These are phyloP conservation scores for Coemansia sp. DNA, from an alignment of 192 early-diverging fungal genomes.

Conservation along the genomic window DNA sequence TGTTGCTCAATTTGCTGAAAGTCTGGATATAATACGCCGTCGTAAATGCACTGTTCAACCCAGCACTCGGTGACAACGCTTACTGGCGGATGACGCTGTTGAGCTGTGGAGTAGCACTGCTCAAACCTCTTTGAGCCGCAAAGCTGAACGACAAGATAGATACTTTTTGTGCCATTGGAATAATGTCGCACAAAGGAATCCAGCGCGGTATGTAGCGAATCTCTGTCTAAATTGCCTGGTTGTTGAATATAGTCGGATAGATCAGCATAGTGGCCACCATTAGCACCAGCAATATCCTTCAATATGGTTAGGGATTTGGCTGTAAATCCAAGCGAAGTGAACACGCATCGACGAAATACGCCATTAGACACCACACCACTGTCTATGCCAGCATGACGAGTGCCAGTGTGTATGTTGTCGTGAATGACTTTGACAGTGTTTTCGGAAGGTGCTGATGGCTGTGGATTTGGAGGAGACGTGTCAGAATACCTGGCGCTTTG, in stretches of 20 bases:
- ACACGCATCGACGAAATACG: constrained; percentile 32
- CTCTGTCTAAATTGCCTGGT: background rate
- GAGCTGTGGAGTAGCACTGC: constrained; percentile 14
- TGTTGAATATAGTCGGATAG: constrained; percentile 2
- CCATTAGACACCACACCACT: background rate
- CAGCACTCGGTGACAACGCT: constrained; percentile 62
- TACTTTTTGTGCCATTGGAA: background rate
- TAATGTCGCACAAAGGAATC: background rate
- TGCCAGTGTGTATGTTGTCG: too few species aligned
- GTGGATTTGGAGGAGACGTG: constrained; percentile 1
- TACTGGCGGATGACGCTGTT: background rate
- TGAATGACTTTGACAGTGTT: background rate
- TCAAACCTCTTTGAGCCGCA: constrained; percentile 13
- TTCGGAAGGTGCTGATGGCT: background rate
- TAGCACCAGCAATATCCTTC: constrained; percentile 16
- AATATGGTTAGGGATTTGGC: constrained; percentile 9
- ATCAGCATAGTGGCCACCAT: constrained; percentile 27
- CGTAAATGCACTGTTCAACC: constrained; percentile 60
- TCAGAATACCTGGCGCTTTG: background rate
- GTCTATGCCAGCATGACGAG: background rate
- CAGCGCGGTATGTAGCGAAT: constrained; percentile 6
- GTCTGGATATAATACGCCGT: constrained; percentile 34
- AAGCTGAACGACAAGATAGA: constrained; percentile 36
- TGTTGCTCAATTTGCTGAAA: constrained; percentile 17
- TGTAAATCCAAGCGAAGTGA: constrained; percentile 36